phyloP scores from a whole-genome alignment of 805 yeast genomes.

The Myxozyma melibiosi region DNA sequence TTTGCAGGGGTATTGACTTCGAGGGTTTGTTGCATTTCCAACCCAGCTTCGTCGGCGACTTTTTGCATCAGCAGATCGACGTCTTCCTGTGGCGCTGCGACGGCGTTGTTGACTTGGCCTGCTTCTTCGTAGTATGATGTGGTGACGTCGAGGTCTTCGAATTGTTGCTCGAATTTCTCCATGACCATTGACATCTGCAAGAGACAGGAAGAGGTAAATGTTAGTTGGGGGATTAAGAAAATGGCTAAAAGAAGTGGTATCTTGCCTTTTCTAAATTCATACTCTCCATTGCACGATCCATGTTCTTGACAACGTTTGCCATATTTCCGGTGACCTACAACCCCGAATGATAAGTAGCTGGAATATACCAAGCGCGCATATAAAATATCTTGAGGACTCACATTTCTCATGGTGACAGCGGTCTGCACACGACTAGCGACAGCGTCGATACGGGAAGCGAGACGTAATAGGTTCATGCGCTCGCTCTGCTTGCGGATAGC shows the following conservation, averaged over 20 bases:
- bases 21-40: constrained; percentile 85
- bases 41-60: constrained; percentile 96
- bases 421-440: constrained; percentile 96
- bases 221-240: not conserved
- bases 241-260: not conserved
- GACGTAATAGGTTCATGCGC: constrained; percentile 72
- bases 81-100: constrained; percentile 90
- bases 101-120: constrained; percentile 83
- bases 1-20: constrained; percentile 53
- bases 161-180: constrained; percentile 96
- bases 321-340: constrained; percentile 86
- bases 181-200: constrained; percentile 75
- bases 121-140: constrained; percentile 91
- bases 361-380: no score
- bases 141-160: constrained; percentile 92
- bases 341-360: not conserved
- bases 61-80: constrained; percentile 88
- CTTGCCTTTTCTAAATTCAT: constrained; percentile 80
- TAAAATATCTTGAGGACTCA: constrained; percentile 4
- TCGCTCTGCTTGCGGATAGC: constrained; percentile 92
- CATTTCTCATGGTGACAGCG: constrained; percentile 88
- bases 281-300: constrained; percentile 93
- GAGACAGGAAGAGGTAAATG: not conserved
- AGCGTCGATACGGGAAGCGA: constrained; percentile 90
- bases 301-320: constrained; percentile 89